Conservation (phyloP, 805 yeast genomes). For the Saturnispora diversa region DNA sequence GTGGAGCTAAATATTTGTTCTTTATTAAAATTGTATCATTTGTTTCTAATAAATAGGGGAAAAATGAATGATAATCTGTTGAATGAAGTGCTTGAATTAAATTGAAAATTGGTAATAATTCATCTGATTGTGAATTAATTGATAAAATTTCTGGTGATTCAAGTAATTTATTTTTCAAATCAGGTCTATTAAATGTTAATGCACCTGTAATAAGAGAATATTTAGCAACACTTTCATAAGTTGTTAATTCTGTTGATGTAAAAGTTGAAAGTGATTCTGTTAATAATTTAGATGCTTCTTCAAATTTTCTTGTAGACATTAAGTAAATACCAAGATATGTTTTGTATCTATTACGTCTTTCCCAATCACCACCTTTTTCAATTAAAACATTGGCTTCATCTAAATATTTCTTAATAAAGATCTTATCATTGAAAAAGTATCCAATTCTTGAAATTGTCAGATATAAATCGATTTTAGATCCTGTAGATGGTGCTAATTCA, state of each 20-base stretch:
- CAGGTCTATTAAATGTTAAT: slow-evolving; percentile 71
- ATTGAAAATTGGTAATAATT: slow-evolving; percentile 71
- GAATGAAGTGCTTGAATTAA: slow-evolving; percentile 81
- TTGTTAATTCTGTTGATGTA: slow-evolving; percentile 82
- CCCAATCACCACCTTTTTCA: slow-evolving; percentile 99
- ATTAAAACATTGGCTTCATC: slow-evolving; percentile 67
- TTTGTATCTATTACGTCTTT: slow-evolving; percentile 89
- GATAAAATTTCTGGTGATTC: slow-evolving; percentile 93
- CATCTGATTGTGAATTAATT: slow-evolving; percentile 59
- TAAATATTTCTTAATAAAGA: slow-evolving; percentile 59
- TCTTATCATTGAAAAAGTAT: slow-evolving; percentile 77
- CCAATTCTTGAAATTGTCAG: slow-evolving; percentile 81
- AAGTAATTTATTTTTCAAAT: slow-evolving; percentile 72
- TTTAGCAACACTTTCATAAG: slow-evolving; percentile 83
- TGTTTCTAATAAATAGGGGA: slow-evolving; percentile 68
- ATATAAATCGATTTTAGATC: slow-evolving; percentile 80
- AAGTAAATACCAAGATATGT: slow-evolving; percentile 81
- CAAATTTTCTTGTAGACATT: slow-evolving; percentile 78
- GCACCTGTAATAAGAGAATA: slow-evolving; percentile 88
- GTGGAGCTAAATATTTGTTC: slow-evolving; percentile 60
- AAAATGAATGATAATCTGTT: slow-evolving; percentile 75
- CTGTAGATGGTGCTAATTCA: slow-evolving; percentile 76
- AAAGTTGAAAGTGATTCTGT: slow-evolving; percentile 92
- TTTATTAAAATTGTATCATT: slow-evolving; percentile 64
- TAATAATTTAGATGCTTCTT: slow-evolving; percentile 74